These are phyloP conservation scores for Blastocystis sp. DNA, from an alignment of 352 stramenopile genomes.

Conservation along the genomic window DNA sequence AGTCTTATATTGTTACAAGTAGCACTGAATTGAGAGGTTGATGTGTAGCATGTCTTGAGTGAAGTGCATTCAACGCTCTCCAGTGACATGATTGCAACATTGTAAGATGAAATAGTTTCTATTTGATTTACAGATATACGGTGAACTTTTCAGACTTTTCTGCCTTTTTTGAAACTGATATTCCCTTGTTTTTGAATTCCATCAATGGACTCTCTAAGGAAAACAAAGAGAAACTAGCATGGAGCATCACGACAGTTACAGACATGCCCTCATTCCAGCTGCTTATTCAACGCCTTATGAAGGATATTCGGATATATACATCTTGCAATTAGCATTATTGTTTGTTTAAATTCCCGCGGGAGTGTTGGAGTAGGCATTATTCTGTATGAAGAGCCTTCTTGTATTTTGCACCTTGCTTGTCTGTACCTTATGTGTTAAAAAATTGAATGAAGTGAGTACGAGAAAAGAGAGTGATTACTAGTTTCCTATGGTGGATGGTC, in stretches of 20 bases:
- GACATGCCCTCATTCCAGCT: constrained; percentile 62
- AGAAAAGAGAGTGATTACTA: not conserved
- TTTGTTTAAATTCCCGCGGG: not conserved
- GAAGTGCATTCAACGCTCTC: constrained; percentile 1
- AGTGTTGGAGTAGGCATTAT: not conserved
- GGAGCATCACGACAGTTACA: not conserved
- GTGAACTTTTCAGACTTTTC: constrained; percentile 60
- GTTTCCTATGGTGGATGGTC: constrained; percentile 50
- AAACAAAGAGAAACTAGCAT: not conserved
- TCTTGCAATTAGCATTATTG: not conserved
- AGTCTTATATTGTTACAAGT: constrained; percentile 53
- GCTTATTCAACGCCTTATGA: constrained; percentile 15
- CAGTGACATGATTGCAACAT: constrained; percentile 42
- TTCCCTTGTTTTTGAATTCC: constrained; percentile 39
- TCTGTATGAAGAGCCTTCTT: constrained; percentile 2
- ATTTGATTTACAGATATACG: constrained; percentile 26
- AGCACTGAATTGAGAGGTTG: not conserved
- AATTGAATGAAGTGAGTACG: not conserved
- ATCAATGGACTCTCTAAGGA: not conserved
- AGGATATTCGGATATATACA: constrained; percentile 62
- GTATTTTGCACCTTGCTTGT: constrained; percentile 1
- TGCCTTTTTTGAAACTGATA: constrained; percentile 2
- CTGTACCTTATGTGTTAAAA: not conserved
- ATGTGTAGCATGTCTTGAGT: constrained; percentile 3
- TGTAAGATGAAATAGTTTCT: not conserved